These are phyloP conservation scores for Pelargonium exstipulatum DNA, from an alignment of 441 rosid genomes.

Conservation along the genomic window DNA sequence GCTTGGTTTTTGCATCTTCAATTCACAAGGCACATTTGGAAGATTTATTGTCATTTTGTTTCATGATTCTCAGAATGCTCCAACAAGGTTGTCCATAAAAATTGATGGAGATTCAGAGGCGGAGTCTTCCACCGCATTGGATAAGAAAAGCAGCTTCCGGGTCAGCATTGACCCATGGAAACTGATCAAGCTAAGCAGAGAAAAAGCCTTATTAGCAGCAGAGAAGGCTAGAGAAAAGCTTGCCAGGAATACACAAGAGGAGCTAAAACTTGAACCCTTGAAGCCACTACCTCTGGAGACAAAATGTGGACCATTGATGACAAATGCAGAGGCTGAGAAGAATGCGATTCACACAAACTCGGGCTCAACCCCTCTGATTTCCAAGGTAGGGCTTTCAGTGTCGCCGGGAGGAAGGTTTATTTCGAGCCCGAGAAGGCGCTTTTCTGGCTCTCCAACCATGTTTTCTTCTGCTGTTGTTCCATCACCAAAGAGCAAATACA, in stretches of 20 bases:
- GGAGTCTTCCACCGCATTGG: constrained; percentile 32
- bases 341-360: constrained; percentile 26
- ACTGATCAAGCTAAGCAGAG: constrained; percentile 66
- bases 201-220: constrained; percentile 80
- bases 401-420: constrained; percentile 52
- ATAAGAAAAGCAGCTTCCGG: constrained; percentile 61
- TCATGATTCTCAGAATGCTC: constrained; percentile 35
- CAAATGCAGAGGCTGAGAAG: constrained; percentile 31
- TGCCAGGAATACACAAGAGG: constrained; percentile 37
- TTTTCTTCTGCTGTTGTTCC: constrained; percentile 35
- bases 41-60: neutral
- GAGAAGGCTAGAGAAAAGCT: constrained; percentile 78
- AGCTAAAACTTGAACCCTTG: constrained; percentile 37
- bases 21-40: neutral
- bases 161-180: constrained; percentile 86
- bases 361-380: constrained; percentile 43
- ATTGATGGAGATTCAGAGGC: constrained; percentile 48
- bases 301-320: constrained; percentile 56
- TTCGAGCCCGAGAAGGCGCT: constrained; percentile 78
- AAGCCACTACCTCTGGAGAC: constrained; percentile 81
- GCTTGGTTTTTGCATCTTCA: neutral
- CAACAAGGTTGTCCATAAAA: constrained; percentile 54
- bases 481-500: constrained; percentile 72
- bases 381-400: constrained; percentile 39
- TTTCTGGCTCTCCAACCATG: constrained; percentile 57